A percentile compares a stretch with the other conserved stretches of the same genome.
Evolutionary conservation across 768 basidiomycete species (phyloP).

Genomic region (Arthromyces matolae): DNA sequence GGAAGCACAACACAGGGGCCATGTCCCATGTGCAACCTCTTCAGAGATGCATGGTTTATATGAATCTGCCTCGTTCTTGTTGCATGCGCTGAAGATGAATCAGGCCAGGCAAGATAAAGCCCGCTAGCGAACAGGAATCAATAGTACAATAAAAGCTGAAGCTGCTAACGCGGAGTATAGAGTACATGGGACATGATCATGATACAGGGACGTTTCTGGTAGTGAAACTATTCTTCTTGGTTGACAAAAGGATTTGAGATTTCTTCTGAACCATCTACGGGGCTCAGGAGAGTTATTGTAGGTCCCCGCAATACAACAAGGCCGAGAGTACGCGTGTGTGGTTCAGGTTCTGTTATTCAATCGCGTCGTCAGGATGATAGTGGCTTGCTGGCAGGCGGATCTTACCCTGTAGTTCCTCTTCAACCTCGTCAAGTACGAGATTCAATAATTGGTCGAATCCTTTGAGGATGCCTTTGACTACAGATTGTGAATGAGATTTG

Average conservation of each 20-base stretch:
- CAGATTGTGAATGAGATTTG: conserved; percentile 3
- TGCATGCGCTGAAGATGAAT: no score
- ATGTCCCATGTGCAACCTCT: no score
- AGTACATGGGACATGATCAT: no score
- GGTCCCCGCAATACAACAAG: conserved; percentile 91
- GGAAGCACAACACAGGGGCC: no score
- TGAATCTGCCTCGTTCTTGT: no score
- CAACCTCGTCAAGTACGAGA: conserved; percentile 93
- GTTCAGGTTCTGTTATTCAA: conserved; percentile 61
- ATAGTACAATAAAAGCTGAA: no score
- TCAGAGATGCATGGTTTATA: no score
- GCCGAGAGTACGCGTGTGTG: conserved; percentile 65
- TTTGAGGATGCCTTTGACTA: conserved; percentile 90
- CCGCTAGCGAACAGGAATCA: no score
- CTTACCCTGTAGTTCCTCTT: conserved; percentile 74
- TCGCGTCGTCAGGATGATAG: not conserved
- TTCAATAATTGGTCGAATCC: conserved; percentile 96
- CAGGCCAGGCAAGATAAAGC: no score
- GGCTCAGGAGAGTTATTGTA: conserved; percentile 90
- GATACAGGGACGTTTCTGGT: not conserved
- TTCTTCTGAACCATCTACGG: conserved; percentile 93
- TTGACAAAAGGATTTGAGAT: conserved; percentile 85
- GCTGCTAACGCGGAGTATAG: no score
- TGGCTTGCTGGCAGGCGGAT: conserved; percentile 13
- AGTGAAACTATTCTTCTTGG: conserved; percentile 50